These are phyloP conservation scores for Pleoardoris graminearum DNA, from an alignment of 2,329 filamentous ascomycete species.

Conservation along the genomic window DNA sequence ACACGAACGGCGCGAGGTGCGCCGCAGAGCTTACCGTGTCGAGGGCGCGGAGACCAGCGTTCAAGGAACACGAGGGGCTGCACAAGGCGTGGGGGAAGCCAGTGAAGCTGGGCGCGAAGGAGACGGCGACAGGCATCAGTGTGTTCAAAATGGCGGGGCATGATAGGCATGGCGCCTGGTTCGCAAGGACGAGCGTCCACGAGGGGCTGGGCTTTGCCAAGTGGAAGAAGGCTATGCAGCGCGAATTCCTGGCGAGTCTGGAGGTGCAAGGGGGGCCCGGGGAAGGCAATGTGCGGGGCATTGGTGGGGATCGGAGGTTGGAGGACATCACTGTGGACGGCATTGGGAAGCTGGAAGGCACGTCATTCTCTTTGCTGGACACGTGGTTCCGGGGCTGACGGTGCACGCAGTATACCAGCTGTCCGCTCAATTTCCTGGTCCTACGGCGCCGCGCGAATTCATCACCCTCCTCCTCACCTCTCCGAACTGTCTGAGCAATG, in stretches of 20 bases:
- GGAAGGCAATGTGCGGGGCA: constrained; percentile 77
- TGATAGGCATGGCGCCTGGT: constrained; percentile 87
- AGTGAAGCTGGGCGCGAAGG: constrained; percentile 69
- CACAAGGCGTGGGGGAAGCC: constrained; percentile 85
- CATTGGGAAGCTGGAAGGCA: constrained; percentile 66
- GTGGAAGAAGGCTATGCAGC: constrained; percentile 75
- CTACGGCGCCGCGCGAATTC: constrained; percentile 86
- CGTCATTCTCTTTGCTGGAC: constrained; percentile 12
- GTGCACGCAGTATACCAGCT: constrained; percentile 71
- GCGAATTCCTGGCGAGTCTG: constrained; percentile 79
- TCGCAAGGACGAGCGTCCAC: constrained; percentile 81
- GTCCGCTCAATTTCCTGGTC: constrained; percentile 86
- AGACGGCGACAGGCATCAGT: constrained; percentile 75
- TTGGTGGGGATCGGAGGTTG: constrained; percentile 77
- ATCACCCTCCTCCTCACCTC: constrained; percentile 77
- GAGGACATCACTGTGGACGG: constrained; percentile 65
- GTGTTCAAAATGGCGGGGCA: constrained; percentile 80
- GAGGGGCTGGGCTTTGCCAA: constrained; percentile 74
- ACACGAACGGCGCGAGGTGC: constrained; percentile 56
- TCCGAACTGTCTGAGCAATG: constrained; percentile 54
- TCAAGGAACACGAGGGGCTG: constrained; percentile 62
- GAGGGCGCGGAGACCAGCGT: constrained; percentile 53
- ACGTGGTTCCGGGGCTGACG: neutral
- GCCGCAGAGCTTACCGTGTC: constrained; percentile 59
- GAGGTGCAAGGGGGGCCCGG: constrained; percentile 70